A percentile compares a stretch with the other conserved stretches of the same genome.
These are phyloP conservation scores for Pinus tabuliformis DNA, from an alignment of 75 land plant species.

Conservation along the genomic window DNA sequence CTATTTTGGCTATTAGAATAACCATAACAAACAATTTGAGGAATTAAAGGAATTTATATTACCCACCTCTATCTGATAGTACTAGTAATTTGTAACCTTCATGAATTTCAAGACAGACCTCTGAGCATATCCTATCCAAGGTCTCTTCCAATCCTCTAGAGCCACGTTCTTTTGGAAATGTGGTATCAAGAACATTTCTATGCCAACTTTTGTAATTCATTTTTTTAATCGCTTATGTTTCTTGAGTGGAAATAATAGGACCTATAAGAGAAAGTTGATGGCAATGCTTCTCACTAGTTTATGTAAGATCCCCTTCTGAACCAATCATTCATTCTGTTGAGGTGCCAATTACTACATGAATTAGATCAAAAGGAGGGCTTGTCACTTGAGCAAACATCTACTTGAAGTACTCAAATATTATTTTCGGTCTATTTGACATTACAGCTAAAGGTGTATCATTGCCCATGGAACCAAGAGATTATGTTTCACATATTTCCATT, in stretches of 20 bases:
- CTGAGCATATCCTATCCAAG: slow-evolving; percentile 85
- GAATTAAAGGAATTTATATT: neutral
- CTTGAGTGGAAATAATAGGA: slow-evolving; percentile 79
- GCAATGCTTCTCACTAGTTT: slow-evolving; percentile 92
- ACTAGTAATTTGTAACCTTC: slow-evolving; percentile 84
- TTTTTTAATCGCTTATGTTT: slow-evolving; percentile 93
- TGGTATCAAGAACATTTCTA: slow-evolving; percentile 90
- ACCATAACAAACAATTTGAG: neutral
- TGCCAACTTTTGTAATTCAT: slow-evolving; percentile 90
- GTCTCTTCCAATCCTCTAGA: slow-evolving; percentile 86
- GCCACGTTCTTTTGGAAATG: slow-evolving; percentile 69
- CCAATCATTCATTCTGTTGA: slow-evolving; percentile 99
- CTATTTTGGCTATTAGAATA: too few species aligned
- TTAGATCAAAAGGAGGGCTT: slow-evolving; percentile 98
- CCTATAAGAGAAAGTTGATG: slow-evolving; percentile 84
- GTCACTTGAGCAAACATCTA: slow-evolving; percentile 99
- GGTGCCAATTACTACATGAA: slow-evolving; percentile 93
- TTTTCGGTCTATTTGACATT: slow-evolving; percentile 87
- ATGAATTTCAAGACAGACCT: slow-evolving; percentile 75
- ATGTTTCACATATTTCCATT: slow-evolving; percentile 95
- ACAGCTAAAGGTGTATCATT: slow-evolving; percentile 98
- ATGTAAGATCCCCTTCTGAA: slow-evolving; percentile 97
- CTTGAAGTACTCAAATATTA: slow-evolving; percentile 94
- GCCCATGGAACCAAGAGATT: slow-evolving; percentile 99
- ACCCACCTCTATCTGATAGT: slow-evolving; percentile 92